A percentile compares a stretch with the other conserved stretches of the same genome.
Evolutionary conservation across 2,329 filamentous ascomycete genomes (phyloP).

Genomic region (Pleurostoma richardsiae): DNA sequence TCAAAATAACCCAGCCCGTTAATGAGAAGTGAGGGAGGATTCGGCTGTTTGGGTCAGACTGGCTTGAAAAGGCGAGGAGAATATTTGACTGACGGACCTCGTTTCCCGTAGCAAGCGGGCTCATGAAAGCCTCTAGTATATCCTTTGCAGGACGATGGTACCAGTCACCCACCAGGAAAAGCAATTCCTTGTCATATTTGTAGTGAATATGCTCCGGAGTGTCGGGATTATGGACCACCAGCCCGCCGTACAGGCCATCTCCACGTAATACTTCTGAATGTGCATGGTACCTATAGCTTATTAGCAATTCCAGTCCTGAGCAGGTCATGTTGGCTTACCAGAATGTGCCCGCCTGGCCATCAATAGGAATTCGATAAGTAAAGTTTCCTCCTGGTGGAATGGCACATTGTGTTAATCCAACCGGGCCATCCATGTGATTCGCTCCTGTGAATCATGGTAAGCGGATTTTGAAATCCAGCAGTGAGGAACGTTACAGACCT

Average conservation of each 20-base stretch:
- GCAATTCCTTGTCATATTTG: constrained; percentile 29
- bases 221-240: constrained; percentile 36
- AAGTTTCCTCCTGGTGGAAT: constrained; percentile 2
- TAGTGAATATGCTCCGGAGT: constrained; percentile 9
- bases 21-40: constrained; percentile 40
- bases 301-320: not conserved
- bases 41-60: constrained; percentile 26
- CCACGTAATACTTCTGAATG: constrained; percentile 34
- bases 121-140: constrained; percentile 1
- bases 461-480: not conserved
- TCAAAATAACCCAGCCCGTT: constrained; percentile 39
- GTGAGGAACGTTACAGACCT: constrained; percentile 14
- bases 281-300: constrained; percentile 24
- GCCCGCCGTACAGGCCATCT: constrained; percentile 40
- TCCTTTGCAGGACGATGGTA: constrained; percentile 3
- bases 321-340: constrained; percentile 26
- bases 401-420: constrained; percentile 5
- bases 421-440: constrained; percentile 17
- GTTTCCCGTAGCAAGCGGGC: not conserved
- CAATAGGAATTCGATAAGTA: constrained; percentile 7
- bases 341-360: constrained; percentile 25
- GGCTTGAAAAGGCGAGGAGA: not conserved
- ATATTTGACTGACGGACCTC: not conserved
- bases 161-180: constrained; percentile 44
- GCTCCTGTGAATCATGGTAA: not conserved